Base-by-base conservation (phyloP, 257 asterid genomes). In the Misopates orontium region DNA sequence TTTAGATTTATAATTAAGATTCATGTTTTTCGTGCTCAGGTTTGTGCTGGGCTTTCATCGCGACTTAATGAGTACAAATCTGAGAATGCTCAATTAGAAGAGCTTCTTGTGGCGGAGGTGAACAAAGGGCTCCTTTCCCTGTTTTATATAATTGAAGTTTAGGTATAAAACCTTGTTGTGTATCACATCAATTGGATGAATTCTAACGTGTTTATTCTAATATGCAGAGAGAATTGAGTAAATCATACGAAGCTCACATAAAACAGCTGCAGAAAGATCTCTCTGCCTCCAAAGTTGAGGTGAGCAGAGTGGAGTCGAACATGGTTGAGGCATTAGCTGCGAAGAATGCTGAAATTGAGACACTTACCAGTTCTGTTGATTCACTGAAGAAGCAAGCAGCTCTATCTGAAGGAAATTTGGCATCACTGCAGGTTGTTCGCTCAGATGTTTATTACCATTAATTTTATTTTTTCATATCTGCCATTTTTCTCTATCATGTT, bases 31-130 rank as follows among this genome's bases (percentile, higher is more conserved):
- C 60, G 71, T 73, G 40, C 56, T 68, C 86, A 94, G 98, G 95
- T 94, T 71, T 94, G 99, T 78, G 98, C 99, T 56, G 99, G 99
- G 68, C 96, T 94, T 68, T 94, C 99, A 66, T 83, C 96, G 56
- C 99, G 99, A 71, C 88, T 94, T 61, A 98, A 94, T 78, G 99
- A 94, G 80, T 86, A 86, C 76, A 94, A 94, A 84, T 94, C 96
- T 72, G 98, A 94, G 86, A 94, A 88, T 85, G 89, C 98, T 68
- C 99, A 90, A 79, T 55, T 94, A 68, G 99, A 94, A 73, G 98
- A 94, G 84, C 98, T 94, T 78, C 95, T 94, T 42, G 32, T 83
- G 57, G 93, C 94, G 41, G 99, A 94, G 98, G 99, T 94, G 79
- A 83, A 72, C 57, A 42, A 71, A 50, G 5, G 22, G 28, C 49